A percentile compares a stretch with the other conserved stretches of the same genome.
Conservation (phyloP, 352 stramenopile species). For the Phytopythium mirpurense region DNA sequence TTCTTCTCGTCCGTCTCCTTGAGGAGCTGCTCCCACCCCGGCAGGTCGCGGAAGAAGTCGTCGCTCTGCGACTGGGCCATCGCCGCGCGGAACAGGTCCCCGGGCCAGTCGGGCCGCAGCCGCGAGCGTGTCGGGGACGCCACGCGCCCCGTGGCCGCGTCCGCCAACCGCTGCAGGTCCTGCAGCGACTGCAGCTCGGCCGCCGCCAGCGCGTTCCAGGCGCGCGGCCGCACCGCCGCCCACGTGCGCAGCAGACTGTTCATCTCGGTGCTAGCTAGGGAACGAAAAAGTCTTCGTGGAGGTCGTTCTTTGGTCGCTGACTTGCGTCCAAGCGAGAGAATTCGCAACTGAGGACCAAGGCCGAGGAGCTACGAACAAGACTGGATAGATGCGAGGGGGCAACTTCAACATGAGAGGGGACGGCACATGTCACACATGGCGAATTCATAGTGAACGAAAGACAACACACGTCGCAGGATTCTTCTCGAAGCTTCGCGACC, state of each 20-base stretch:
- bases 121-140: constrained; percentile 11
- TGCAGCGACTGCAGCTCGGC: constrained; percentile 35
- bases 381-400: not conserved
- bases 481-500: not conserved
- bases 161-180: constrained; percentile 24
- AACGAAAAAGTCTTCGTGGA: too few relatives aligned
- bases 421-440: not conserved
- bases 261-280: too few relatives aligned
- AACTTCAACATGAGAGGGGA: not conserved
- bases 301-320: too few relatives aligned
- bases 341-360: not conserved
- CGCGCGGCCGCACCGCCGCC: constrained; percentile 33
- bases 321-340: not conserved
- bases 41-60: constrained; percentile 47
- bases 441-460: not conserved
- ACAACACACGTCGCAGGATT: constrained; percentile 2
- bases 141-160: constrained; percentile 8
- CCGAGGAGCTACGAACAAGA: not conserved
- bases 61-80: constrained; percentile 24
- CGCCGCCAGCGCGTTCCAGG: constrained; percentile 41
- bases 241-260: constrained; percentile 13
- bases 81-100: constrained; percentile 1
- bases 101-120: constrained; percentile 14
- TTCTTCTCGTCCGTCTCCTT: not conserved
- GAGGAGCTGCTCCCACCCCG: constrained; percentile 5